A percentile compares a stretch with the other conserved stretches of the same genome.
Evolutionary conservation across 2,329 filamentous ascomycete genomes (phyloP).

Genomic region (Blumeria hordei): DNA sequence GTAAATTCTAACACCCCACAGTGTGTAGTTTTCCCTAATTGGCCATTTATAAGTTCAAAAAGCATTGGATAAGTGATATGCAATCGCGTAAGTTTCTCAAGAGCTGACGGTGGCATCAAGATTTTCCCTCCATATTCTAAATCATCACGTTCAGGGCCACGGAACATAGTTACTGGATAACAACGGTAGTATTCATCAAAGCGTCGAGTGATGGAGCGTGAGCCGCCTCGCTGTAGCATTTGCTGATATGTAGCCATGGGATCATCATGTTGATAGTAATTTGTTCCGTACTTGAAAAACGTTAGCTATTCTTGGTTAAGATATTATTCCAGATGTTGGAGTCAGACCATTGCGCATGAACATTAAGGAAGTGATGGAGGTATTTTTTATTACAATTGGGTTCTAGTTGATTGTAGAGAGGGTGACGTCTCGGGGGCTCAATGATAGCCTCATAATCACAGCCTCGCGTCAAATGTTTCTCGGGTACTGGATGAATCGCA

Average conservation of each 20-base stretch:
- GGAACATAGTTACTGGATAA: constrained; percentile 87
- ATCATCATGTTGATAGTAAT: constrained; percentile 11
- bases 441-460: too few relatives aligned
- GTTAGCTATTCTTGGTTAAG: constrained; percentile 3
- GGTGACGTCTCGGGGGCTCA: too few relatives aligned
- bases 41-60: constrained; percentile 84
- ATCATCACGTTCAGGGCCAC: constrained; percentile 65
- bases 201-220: constrained; percentile 30
- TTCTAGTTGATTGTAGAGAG: too few relatives aligned
- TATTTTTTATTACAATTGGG: too few relatives aligned
- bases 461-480: too few relatives aligned
- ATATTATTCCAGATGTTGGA: background rate
- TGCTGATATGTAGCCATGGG: constrained; percentile 14
- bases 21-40: constrained; percentile 58
- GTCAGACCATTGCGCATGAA: too few relatives aligned
- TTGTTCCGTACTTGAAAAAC: constrained; percentile 7
- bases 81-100: constrained; percentile 87
- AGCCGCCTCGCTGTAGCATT: constrained; percentile 9
- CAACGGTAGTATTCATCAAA: constrained; percentile 98
- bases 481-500: too few relatives aligned
- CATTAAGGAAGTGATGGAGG: too few relatives aligned
- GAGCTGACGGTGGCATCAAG: constrained; percentile 80
- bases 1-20: constrained; percentile 94
- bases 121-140: constrained; percentile 96
- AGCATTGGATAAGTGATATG: constrained; percentile 96